phyloP scores from a whole-genome alignment of 495 filamentous ascomycete species.

The Neurospora sp. region DNA sequence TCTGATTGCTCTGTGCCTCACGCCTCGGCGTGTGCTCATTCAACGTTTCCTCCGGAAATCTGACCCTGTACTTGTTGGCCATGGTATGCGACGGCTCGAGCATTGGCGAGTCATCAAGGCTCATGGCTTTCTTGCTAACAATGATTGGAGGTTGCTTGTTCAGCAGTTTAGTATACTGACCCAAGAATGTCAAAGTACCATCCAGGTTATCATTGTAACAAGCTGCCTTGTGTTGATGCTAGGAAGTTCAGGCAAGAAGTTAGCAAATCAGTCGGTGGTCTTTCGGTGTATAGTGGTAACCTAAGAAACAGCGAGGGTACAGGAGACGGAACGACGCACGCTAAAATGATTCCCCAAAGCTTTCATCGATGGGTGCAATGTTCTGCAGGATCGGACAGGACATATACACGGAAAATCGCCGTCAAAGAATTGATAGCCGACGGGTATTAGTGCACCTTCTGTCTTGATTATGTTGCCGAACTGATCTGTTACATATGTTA shows the following conservation, averaged over 20 bases:
- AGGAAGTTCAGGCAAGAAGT: neutral
- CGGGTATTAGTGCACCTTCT: constrained; percentile 15
- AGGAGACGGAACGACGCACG: constrained; percentile 4
- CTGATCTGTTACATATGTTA: neutral
- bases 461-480: neutral
- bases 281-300: neutral
- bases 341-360: constrained; percentile 19
- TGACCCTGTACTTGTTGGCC: neutral
- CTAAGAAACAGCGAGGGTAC: too few relatives aligned
- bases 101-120: constrained; percentile 7
- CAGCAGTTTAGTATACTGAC: constrained; percentile 4
- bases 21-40: neutral
- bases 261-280: neutral
- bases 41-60: neutral
- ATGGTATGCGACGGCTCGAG: neutral
- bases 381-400: constrained; percentile 18
- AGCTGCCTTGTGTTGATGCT: constrained; percentile 9
- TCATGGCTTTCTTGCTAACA: constrained; percentile 7
- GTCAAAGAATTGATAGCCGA: constrained; percentile 11
- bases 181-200: constrained; percentile 15
- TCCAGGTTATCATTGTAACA: constrained; percentile 17
- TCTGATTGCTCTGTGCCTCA: neutral
- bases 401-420: constrained; percentile 19
- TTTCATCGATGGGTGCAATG: constrained; percentile 4
- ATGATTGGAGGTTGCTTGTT: constrained; percentile 5